Evolutionary conservation across 1,284 basidiomycete genomes (phyloP), one percentile per base, ranked within the genome.

Genomic region (Sanguinoderma infundibulare): DNA sequence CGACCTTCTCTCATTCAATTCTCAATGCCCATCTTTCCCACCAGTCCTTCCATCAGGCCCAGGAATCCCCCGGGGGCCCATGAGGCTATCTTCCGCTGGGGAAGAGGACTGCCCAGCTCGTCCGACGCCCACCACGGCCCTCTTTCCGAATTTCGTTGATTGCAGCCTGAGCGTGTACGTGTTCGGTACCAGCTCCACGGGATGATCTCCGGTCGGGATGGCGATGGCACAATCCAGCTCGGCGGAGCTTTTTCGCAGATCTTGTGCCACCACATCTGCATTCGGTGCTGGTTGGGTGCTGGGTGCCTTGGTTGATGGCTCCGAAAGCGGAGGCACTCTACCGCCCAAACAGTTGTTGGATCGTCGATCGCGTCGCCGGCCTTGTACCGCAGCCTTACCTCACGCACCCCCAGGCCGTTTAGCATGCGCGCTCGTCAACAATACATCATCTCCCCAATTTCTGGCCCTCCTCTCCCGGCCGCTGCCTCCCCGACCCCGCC

Each of bases 401-500:
- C 60, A 53, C 55, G 53, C 40, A 30, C 30, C 32, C 32, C 30
- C 57, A 44, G 59, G 51, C 53, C 50, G 50, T 35, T 17, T 57
- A 62, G 52, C 57, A 57, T 55, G 59, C 64, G 47, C 61, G 50
- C 57, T 53, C 55, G 55, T 56, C 53, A 64, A 66, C 65, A 66
- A 66, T 64, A 66, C 65, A 66, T 64, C 62, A 66, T 66, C 57
- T 66, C 60, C 60, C 57, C 65, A 59, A 56, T 60, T 59, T 54
- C 59, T 51, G 5, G 56, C 53, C 53, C 59, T 52, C 61, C 61
- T 35, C 54, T 62, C 60, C 60, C 36, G 58, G 64, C 35, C 57
- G 40, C n/a, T n/a, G n/a, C 52, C 62, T 63, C 57, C 51, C 8
- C 52, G 38, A 52, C 54, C 61, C 58, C 65, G 58, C 60, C 65